These are phyloP conservation scores for Gyrodon lividus DNA, from an alignment of 768 basidiomycete species.

Conservation along the genomic window DNA sequence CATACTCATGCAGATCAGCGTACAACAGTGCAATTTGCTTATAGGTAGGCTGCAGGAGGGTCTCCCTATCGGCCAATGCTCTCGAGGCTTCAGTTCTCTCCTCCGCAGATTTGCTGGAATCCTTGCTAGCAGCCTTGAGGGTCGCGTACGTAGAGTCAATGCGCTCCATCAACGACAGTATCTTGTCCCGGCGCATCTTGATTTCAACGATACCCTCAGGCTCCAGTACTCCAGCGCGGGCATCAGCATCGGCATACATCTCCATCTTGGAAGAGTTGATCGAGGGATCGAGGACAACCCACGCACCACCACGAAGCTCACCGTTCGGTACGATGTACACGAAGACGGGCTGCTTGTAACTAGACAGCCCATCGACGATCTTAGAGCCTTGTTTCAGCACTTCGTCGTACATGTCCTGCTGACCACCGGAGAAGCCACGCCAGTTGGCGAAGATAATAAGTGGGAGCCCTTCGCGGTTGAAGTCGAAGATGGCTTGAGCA, in stretches of 20 bases:
- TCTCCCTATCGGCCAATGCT: conserved; percentile 74
- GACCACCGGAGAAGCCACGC: conserved; percentile 99
- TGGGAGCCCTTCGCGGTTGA: conserved; percentile 94
- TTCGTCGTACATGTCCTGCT: conserved; percentile 99
- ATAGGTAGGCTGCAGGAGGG: conserved; percentile 82
- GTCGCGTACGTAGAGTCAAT: conserved; percentile 80
- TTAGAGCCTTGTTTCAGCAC: conserved; percentile 96
- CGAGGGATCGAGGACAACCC: conserved; percentile 98
- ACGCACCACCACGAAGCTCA: conserved; percentile 97
- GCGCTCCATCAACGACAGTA: conserved; percentile 88
- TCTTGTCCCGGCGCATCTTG: conserved; percentile 95
- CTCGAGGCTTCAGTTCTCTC: conserved; percentile 70
- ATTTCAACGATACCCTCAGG: conserved; percentile 98
- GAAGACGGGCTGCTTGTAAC: conserved; percentile 96
- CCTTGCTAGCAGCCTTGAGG: conserved; percentile 79
- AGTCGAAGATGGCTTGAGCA: conserved; percentile 98
- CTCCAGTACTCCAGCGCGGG: conserved; percentile 94
- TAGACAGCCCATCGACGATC: conserved; percentile 97
- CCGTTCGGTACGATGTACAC: conserved; percentile 99
- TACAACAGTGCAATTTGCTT: conserved; percentile 92
- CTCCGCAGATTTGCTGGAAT: conserved; percentile 67
- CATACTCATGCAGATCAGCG: conserved; percentile 95
- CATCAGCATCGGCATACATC: conserved; percentile 97
- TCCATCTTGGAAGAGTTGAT: conserved; percentile 98
- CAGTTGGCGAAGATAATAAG: conserved; percentile 99